These are phyloP conservation scores for Wallemia hederae DNA, from an alignment of 1,284 basidiomycete species.

Conservation along the genomic window DNA sequence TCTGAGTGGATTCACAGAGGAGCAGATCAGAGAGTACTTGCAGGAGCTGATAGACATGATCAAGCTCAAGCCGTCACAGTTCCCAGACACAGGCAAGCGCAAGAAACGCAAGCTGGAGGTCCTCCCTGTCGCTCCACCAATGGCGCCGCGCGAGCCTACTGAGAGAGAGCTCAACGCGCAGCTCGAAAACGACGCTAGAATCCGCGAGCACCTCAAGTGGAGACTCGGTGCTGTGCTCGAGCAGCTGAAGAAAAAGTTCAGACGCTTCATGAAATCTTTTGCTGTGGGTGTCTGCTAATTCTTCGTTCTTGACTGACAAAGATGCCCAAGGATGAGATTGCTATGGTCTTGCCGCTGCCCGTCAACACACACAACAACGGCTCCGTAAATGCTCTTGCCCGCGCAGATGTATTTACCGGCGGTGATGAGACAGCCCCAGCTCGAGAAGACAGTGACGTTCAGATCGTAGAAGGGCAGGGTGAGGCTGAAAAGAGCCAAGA, in stretches of 20 bases:
- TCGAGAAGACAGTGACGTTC: not conserved
- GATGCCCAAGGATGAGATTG: conserved; percentile 3
- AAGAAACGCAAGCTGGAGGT: conserved; percentile 58
- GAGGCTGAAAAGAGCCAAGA: not conserved
- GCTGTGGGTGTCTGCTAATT: conserved; percentile 24
- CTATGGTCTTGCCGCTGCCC: not conserved
- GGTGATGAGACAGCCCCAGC: not conserved
- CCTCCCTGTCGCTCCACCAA: conserved; percentile 61
- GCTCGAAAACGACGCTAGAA: conserved; percentile 45
- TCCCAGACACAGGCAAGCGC: conserved; percentile 65
- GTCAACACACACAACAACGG: not conserved
- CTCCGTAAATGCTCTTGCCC: not conserved
- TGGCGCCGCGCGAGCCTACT: conserved; percentile 55
- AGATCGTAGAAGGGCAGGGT: no score
- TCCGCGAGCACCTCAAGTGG: conserved; percentile 58
- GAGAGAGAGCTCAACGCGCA: conserved; percentile 57
- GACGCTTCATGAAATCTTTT: conserved; percentile 58
- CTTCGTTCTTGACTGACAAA: conserved; percentile 1
- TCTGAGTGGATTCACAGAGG: conserved; percentile 22
- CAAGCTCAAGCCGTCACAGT: conserved; percentile 47
- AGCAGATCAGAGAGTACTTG: conserved; percentile 20
- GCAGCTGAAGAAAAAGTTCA: conserved; percentile 78
- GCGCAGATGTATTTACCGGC: not conserved
- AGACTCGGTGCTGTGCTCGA: conserved; percentile 57
- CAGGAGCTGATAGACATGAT: conserved; percentile 36